Base-by-base conservation (phyloP, 2,329 filamentous ascomycete species). In the Cercospora sp. region DNA sequence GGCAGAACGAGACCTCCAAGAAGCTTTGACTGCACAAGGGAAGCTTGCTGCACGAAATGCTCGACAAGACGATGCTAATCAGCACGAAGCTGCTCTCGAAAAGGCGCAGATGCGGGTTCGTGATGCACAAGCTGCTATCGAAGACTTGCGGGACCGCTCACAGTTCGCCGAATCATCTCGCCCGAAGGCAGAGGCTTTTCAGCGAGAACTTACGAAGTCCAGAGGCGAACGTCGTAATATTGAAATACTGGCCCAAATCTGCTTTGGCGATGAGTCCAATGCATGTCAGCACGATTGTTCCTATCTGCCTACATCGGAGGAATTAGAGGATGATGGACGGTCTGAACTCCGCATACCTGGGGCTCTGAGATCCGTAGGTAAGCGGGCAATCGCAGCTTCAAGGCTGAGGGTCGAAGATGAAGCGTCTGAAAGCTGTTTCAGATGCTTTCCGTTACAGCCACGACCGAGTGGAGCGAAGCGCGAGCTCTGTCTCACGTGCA, bases 331-430 rank as follows among this genome's bases (percentile, higher is more conserved):
- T 62, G 80, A 79, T 0, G 76, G 77, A 6, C 75, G 80, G 10
- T 81, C 78, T 23, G 65, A 63, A 9, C 78, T 81, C 58, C 79
- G 82, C 3, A 81, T 84, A 8, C 82, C 83, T 0, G 77, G 79
- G 2, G 71, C 75, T 45, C 77, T 78, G 71, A 74, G 70, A 9
- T 65, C 58, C 6, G 31, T 66, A 3, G 36, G 57, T 12, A 66
- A 58, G 9, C 30, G 53, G 39, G 60, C 45, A 13, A 12, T 64
- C 18, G 23, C 36, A 12, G 57, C 12, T 23, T 33, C 62, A 48
- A 58, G 12, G 6, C 7, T 61, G 8, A 28, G 18, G 10, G 33
- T 60, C 18, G 68, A 69, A 53, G 64, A 69, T 28, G 18, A 33
- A 26, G 23, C 45, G 7, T 33, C 31, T 16, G 53, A 62, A 2